phyloP scores from a whole-genome alignment of 768 basidiomycete species.

The Clavaria fumosa region DNA sequence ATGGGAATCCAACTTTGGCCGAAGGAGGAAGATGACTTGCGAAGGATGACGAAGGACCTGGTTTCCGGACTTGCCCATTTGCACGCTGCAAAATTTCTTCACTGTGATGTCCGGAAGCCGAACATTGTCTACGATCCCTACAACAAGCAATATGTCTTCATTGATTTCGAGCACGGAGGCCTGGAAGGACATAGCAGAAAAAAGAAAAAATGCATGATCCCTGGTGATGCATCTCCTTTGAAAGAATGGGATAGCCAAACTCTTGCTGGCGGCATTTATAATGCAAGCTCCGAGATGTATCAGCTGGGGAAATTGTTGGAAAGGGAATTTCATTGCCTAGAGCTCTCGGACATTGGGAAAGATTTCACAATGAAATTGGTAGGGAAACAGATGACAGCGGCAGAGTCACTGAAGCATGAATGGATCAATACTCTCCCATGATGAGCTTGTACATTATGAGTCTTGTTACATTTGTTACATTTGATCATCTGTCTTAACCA shows the following conservation, averaged over 20 bases:
- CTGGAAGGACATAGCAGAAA: too few relatives aligned
- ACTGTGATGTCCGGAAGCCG: slow-evolving; percentile 3
- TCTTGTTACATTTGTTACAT: background rate
- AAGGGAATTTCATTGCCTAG: background rate
- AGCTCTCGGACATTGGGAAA: slow-evolving; percentile 1
- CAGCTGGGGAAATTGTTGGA: slow-evolving; percentile 5
- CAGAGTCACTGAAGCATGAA: slow-evolving; percentile 1
- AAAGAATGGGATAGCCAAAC: slow-evolving; percentile 5
- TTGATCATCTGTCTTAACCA: background rate
- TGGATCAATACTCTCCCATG: slow-evolving; percentile 1
- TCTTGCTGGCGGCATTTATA: slow-evolving; percentile 3
- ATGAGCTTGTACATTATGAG: background rate
- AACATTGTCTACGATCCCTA: slow-evolving; percentile 5
- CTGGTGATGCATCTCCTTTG: background rate
- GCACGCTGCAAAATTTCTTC: slow-evolving; percentile 1
- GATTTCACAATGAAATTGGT: slow-evolving; percentile 1
- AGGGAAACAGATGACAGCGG: slow-evolving; percentile 3
- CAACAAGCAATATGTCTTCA: background rate
- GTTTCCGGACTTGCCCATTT: slow-evolving; percentile 2
- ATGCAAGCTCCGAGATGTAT: slow-evolving; percentile 5
- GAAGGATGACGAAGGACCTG: slow-evolving; percentile 3
- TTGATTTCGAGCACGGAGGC: slow-evolving; percentile 6
- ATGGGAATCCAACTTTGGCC: slow-evolving; percentile 3
- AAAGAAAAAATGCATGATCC: background rate
- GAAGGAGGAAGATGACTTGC: background rate